Evolutionary conservation across 805 yeast genomes (phyloP), one percentile per base, ranked within the genome.

Genomic region (Metschnikowia drakensbergensis): DNA sequence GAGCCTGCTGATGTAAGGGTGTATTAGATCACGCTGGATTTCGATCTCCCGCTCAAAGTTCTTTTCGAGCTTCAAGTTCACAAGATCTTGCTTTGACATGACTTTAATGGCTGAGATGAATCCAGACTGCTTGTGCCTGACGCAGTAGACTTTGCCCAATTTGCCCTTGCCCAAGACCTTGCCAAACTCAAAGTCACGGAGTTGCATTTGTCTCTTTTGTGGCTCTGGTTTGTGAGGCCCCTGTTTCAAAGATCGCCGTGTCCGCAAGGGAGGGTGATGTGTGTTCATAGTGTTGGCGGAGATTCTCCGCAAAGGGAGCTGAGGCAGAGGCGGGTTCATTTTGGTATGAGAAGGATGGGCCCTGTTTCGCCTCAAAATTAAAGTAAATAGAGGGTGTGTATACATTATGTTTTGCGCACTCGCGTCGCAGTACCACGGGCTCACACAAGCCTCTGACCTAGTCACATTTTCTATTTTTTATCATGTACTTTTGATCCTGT

Each of bases 11-110:
- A 94, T 81, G 62, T 88, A 86, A 17, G 84, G 83, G 65, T 94
- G 97, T 46, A 82, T 71, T 29, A 94, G 67, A 49, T 82, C 77
- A 1, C 91, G 79, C 60, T 94, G 98, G 46, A 92, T 89, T 62
- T 91, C 97, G 25, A 92, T 87, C 63, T 94, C 98, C 53, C 97
- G 77, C 48, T 91, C 77, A 60, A 92, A 84, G 61, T 92, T 96
- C 58, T 81, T 83, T 60, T 89, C 95, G 11, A 89, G 84, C 50
- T 86, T 86, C 60, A 83, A 81, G 28, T 81, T 82, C 44, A 80
- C 75, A 47, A 92, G 73, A 54, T 91, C 97, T 46, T 75, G 74
- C 66, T 90, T 92, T 50, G 83, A 82, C 97, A 94, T 88, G 3
- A 85, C 94, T 63, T 94, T 92, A 58, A 92, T 69, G 1, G 99